Conservation (phyloP, 177 flowering plant species). For the Viscum album region DNA sequence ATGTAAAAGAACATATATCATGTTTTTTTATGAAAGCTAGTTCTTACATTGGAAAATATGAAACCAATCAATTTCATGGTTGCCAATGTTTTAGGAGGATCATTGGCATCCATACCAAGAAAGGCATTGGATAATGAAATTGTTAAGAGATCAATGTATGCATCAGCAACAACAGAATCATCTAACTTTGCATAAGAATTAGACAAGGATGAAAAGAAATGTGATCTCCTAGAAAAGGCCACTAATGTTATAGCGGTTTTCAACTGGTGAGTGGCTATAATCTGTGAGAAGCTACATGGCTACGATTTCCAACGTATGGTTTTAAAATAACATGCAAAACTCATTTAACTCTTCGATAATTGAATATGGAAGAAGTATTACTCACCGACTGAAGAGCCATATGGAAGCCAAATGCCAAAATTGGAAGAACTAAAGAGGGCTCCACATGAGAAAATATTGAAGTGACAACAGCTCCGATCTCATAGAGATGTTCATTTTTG, state of each 20-base stretch:
- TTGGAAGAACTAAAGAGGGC: slow-evolving; percentile 81
- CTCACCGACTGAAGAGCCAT: slow-evolving; percentile 94
- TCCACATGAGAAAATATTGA: slow-evolving; percentile 86
- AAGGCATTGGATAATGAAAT: slow-evolving; percentile 74
- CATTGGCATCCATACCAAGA: slow-evolving; percentile 99
- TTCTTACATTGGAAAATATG: slow-evolving; percentile 80
- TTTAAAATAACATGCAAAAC: too few relatives aligned
- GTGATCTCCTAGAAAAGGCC: slow-evolving; percentile 76
- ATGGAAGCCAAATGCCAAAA: slow-evolving; percentile 71
- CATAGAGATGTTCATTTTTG: slow-evolving; percentile 82
- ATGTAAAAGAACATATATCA: slow-evolving; percentile 5
- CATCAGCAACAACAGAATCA: slow-evolving; percentile 27
- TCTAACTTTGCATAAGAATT: slow-evolving; percentile 25
- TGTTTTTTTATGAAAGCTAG: neutral
- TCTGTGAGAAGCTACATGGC: slow-evolving; percentile 29
- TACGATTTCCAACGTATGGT: too few relatives aligned
- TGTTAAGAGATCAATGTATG: slow-evolving; percentile 44
- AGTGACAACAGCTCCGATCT: slow-evolving; percentile 86
- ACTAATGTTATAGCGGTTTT: slow-evolving; percentile 85
- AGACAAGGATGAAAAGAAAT: slow-evolving; percentile 50
- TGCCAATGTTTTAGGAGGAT: slow-evolving; percentile 96
- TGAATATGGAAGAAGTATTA: slow-evolving; percentile 15
- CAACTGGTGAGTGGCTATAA: slow-evolving; percentile 94
- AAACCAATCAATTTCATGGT: slow-evolving; percentile 94
- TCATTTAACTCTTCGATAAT: neutral